Evolutionary conservation across 257 asterid species (phyloP), one percentile per base, ranked within the genome.

Genomic region (Datura wrightii): DNA sequence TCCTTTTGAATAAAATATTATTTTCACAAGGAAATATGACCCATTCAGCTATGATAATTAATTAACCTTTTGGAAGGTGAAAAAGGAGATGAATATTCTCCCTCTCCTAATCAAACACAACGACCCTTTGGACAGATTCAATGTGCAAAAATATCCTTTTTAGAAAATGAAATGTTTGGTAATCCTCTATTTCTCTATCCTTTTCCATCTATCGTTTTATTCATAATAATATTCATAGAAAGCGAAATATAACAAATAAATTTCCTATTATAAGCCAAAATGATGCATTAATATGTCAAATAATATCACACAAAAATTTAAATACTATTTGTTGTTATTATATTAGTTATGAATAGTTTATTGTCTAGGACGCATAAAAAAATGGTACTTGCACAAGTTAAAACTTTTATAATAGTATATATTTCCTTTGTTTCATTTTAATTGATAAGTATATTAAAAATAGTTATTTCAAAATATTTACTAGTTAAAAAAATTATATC

Each of bases 121-220:
- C 4, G 6, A 65, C 42, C 44, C n/a, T 34, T 76, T 24, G 81
- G 81, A 31, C 44, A 50, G 3, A 76, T 76, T 50, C 81, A 76
- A 76, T 76, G 44, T 76, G 81, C 81, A 76, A 48, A 11, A 65
- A 67, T 50, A 14, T 50, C 58, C 24, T 50, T 50, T 39, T 48
- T 6, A 31, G 46, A 50, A 67, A 48, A 50, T 48, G 44, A 50
- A 76, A 76, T 50, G 44, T 24, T 76, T 67, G 62, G 81, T 50
- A 16, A 6, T 76, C 31, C 14, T 31, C 37, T 50, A 1, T 76
- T 50, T 24, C 2, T 76, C 8, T 13, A 48, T 48, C 5, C 31
- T 76, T 76, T 76, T 76, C 24, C 60, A 50, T 72, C 56, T 10
- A 10, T 16, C 9, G 24, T 67, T 67, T 67, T 37, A 36, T 24